Percentiles rank a stretch among this genome's conserved stretches.
These are phyloP conservation scores for Alternaria novae-zelandiae DNA, from an alignment of 2,329 filamentous ascomycete species.

Conservation along the genomic window DNA sequence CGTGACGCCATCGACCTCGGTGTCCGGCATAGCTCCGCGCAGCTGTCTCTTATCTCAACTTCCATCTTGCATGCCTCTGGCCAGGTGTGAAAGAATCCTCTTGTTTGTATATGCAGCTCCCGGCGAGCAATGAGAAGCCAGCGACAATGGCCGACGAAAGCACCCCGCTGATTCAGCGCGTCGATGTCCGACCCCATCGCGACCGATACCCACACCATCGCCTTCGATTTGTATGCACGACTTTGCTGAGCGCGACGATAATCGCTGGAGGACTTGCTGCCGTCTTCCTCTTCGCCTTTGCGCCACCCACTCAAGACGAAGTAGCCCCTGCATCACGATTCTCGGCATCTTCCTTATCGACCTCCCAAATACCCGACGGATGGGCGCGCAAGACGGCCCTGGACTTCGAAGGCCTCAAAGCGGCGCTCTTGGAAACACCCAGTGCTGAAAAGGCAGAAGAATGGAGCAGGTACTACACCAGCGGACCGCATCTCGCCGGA, in stretches of 20 bases:
- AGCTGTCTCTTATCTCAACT: background rate
- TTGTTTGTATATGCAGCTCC: slow-evolving; percentile 18
- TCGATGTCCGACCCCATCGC: slow-evolving; percentile 63
- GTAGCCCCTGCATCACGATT: slow-evolving; percentile 6
- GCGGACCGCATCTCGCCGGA: slow-evolving; percentile 58
- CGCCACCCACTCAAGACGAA: slow-evolving; percentile 43
- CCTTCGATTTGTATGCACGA: slow-evolving; percentile 70
- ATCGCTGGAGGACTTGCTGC: slow-evolving; percentile 47
- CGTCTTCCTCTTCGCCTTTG: slow-evolving; percentile 48
- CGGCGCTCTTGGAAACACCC: slow-evolving; percentile 62
- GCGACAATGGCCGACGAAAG: slow-evolving; percentile 60
- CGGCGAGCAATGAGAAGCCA: slow-evolving; percentile 34
- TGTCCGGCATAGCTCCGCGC: slow-evolving; percentile 6
- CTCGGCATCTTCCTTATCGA: slow-evolving; percentile 20
- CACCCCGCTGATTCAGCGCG: slow-evolving; percentile 71
- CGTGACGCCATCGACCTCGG: slow-evolving; percentile 14
- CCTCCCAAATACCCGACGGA: slow-evolving; percentile 37
- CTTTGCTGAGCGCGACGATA: slow-evolving; percentile 55
- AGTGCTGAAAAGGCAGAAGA: slow-evolving; percentile 57
- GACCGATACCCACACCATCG: slow-evolving; percentile 60
- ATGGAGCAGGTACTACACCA: slow-evolving; percentile 60
- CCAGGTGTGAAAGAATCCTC: background rate
- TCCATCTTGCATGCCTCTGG: slow-evolving; percentile 4
- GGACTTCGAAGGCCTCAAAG: slow-evolving; percentile 61
- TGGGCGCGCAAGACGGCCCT: slow-evolving; percentile 57